Conservation (phyloP, 2,329 filamentous ascomycete species). For the Alternaria sp. region DNA sequence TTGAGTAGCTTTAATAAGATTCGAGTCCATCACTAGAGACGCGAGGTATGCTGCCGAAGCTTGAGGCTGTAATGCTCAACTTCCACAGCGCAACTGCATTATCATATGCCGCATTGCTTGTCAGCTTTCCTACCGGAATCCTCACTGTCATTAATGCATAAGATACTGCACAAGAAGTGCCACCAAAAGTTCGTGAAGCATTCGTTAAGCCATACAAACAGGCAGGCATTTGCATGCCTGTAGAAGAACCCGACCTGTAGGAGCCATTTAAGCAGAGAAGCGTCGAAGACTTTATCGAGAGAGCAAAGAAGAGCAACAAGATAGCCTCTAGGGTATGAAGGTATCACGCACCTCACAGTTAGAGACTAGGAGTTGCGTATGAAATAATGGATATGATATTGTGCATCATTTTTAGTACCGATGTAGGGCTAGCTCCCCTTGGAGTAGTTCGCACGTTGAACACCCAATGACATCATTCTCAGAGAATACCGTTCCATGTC, state of each 20-base stretch:
- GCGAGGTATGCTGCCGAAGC: no score
- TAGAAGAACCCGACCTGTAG: no score
- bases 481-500: not conserved
- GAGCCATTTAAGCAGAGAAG: not conserved
- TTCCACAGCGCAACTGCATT: no score
- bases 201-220: not conserved
- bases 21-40: no score
- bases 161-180: not conserved
- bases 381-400: not conserved
- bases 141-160: not conserved
- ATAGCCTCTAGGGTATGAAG: no score
- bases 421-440: slow-evolving; percentile 1
- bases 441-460: not conserved
- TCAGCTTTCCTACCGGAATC: not conserved
- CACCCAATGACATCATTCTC: slow-evolving; percentile 8
- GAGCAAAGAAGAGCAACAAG: not conserved
- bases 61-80: no score
- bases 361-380: not conserved
- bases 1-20: no score
- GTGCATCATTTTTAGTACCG: not conserved
- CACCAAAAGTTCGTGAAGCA: not conserved
- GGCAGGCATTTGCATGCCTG: not conserved
- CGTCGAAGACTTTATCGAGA: fast-evolving
- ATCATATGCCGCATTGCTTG: no score
- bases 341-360: not conserved